phyloP scores from a whole-genome alignment of 192 early-diverging fungal species.

The Jimgerdemannia flammicorona region DNA sequence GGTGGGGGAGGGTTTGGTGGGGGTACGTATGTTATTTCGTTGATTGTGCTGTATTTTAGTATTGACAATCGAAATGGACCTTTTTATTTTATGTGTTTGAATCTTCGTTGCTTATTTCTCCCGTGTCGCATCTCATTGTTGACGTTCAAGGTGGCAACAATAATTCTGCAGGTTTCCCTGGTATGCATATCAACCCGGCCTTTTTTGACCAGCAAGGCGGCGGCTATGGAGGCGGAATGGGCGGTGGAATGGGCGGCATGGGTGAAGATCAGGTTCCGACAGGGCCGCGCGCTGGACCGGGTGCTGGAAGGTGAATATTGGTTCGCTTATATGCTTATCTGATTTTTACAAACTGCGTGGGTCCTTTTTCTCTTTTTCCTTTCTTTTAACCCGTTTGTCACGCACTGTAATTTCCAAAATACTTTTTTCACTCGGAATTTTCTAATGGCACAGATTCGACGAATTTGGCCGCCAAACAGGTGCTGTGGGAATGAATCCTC shows the following conservation, averaged over 20 bases:
- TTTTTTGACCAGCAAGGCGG: constrained; percentile 33
- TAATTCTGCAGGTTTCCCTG: constrained; percentile 20
- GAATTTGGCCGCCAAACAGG: neutral
- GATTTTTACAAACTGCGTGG: too few relatives aligned
- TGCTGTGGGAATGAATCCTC: neutral
- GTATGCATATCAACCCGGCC: constrained; percentile 40
- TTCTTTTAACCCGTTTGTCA: neutral
- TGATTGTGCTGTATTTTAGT: too few relatives aligned
- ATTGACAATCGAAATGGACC: neutral
- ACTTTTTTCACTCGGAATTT: neutral
- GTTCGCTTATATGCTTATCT: too few relatives aligned
- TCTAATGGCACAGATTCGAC: neutral
- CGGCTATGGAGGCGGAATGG: constrained; percentile 7
- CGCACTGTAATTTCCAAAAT: neutral
- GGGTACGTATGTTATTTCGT: neutral
- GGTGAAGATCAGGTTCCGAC: neutral
- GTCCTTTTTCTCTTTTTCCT: too few relatives aligned
- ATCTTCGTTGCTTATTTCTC: neutral
- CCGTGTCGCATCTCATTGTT: constrained; percentile 2
- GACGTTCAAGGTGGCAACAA: neutral
- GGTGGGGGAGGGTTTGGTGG: constrained; percentile 4
- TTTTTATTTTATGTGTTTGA: neutral
- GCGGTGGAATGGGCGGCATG: neutral
- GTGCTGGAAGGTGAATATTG: neutral
- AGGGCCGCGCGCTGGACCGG: neutral